These are phyloP conservation scores for Zygnema cylindricum DNA, from an alignment of 139 green algal genomes.

Conservation along the genomic window DNA sequence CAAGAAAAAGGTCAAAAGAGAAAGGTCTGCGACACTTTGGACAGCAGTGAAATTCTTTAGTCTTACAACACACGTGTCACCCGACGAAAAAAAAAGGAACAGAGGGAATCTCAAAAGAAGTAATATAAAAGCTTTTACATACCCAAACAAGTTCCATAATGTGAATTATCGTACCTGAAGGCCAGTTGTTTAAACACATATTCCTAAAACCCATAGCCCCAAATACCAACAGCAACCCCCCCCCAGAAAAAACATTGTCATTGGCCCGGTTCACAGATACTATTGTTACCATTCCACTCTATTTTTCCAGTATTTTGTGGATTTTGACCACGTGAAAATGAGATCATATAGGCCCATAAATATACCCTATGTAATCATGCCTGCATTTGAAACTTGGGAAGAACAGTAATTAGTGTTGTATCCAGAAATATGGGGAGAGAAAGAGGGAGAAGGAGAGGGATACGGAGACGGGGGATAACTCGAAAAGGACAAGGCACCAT, in stretches of 20 bases:
- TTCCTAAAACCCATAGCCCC: background rate
- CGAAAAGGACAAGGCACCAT: background rate
- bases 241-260: no score
- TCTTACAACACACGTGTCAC: background rate
- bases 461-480: no score
- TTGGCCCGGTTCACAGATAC: background rate
- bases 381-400: background rate
- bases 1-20: background rate
- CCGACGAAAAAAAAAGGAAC: background rate
- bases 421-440: no score
- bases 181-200: conserved; percentile 12
- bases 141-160: no score
- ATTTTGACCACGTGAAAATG: background rate
- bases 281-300: background rate
- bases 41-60: background rate
- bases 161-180: no score
- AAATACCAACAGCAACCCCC: conserved; percentile 1
- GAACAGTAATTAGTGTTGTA: no score
- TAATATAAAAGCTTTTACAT: no score
- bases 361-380: background rate
- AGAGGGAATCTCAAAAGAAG: background rate
- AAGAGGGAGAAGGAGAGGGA: no score
- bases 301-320: no score
- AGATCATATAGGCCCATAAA: background rate
- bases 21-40: background rate